Conservation (phyloP, 805 yeast genomes). For the Lachancea lanzarotensis region DNA sequence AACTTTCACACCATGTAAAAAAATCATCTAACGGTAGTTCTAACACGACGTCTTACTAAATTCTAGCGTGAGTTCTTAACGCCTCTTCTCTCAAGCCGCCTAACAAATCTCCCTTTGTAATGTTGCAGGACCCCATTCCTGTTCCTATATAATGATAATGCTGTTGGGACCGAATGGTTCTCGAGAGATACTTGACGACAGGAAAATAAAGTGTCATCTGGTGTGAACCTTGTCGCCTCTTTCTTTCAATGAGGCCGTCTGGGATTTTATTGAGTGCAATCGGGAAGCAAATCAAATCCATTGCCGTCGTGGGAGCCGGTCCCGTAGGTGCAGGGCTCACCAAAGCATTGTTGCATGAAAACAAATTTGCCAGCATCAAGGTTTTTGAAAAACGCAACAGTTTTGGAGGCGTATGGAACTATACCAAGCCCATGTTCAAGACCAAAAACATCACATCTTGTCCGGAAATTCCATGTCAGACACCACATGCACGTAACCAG, state of each 20-base stretch:
- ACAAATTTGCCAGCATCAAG: conserved; percentile 39
- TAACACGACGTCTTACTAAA: too few species aligned
- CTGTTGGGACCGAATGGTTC: too few species aligned
- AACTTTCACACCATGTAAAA: too few species aligned
- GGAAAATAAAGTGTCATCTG: too few species aligned
- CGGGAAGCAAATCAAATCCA: conserved; percentile 22
- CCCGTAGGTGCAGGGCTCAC: conserved; percentile 61
- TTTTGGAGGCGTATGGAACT: conserved; percentile 74
- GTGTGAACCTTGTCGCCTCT: background rate
- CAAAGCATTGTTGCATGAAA: conserved; percentile 51
- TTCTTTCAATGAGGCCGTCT: background rate
- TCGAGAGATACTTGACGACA: too few species aligned
- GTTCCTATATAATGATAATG: too few species aligned
- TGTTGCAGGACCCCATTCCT: too few species aligned
- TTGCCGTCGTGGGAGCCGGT: conserved; percentile 70
- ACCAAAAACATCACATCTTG: conserved; percentile 7
- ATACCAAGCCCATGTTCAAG: conserved; percentile 30
- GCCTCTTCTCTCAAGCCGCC: too few species aligned
- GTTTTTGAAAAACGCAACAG: conserved; percentile 51
- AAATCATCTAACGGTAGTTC: too few species aligned
- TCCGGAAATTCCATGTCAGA: conserved; percentile 29
- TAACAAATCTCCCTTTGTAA: too few species aligned
- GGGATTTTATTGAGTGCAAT: background rate
- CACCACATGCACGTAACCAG: conserved; percentile 16
- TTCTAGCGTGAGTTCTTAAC: too few species aligned